Evolutionary conservation across 177 flowering plant species (phyloP).

Genomic region (Tripterygium wilfordii): DNA sequence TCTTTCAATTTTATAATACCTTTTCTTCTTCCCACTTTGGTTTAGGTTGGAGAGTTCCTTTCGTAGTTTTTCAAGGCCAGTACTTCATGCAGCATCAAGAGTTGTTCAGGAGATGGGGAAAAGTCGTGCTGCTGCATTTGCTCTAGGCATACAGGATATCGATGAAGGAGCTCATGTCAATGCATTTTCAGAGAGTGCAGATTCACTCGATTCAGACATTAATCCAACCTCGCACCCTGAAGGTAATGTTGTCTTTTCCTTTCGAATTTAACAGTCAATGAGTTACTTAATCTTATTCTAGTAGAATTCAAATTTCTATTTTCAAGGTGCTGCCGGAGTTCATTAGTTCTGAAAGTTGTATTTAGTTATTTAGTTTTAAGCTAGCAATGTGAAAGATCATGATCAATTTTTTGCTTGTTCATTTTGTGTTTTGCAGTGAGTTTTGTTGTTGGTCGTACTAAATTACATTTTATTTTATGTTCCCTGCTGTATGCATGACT

Average conservation of each 20-base stretch:
- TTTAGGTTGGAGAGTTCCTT: conserved; percentile 93
- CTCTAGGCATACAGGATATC: conserved; percentile 82
- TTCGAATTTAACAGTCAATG: not conserved
- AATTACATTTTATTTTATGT: too few relatives aligned
- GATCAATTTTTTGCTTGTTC: too few relatives aligned
- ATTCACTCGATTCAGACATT: conserved; percentile 50
- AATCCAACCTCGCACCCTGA: conserved; percentile 64
- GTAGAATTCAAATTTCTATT: too few relatives aligned
- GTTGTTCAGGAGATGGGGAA: conserved; percentile 99
- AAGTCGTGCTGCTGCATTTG: conserved; percentile 97
- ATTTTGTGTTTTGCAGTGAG: too few relatives aligned
- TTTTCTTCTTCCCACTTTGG: not conserved
- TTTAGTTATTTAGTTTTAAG: too few relatives aligned
- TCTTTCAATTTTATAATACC: not conserved
- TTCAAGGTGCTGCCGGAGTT: too few relatives aligned
- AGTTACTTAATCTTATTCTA: too few relatives aligned
- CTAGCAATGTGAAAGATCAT: too few relatives aligned
- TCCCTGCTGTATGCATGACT: too few relatives aligned
- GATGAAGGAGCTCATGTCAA: conserved; percentile 81
- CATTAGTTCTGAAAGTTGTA: too few relatives aligned
- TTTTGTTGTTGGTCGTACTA: too few relatives aligned
- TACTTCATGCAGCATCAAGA: conserved; percentile 98
- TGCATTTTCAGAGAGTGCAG: conserved; percentile 51
- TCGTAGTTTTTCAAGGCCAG: conserved; percentile 97
- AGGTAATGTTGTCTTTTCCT: conserved; percentile 36